phyloP scores from a whole-genome alignment of 768 basidiomycete genomes.

The Termitomyces sp. region DNA sequence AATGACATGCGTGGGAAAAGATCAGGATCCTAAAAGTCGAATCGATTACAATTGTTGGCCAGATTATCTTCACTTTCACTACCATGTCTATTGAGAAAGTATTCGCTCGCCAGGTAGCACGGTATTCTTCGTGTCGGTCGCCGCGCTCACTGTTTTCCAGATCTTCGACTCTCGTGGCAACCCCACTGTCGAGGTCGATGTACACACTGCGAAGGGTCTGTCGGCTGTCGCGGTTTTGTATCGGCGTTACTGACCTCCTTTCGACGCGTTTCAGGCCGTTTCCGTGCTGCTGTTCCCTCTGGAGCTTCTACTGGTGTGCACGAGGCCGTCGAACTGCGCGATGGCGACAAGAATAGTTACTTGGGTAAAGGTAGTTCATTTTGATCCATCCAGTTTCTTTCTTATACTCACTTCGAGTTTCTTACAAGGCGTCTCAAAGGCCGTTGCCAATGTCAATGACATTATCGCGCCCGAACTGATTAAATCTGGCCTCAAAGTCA shows the following conservation, averaged over 20 bases:
- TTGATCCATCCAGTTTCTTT: slow-evolving; percentile 3
- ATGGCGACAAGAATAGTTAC: slow-evolving; percentile 88
- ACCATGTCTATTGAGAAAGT: slow-evolving; percentile 90
- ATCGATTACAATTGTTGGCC: slow-evolving; percentile 24
- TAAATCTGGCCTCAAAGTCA: slow-evolving; percentile 77
- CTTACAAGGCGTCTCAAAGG: slow-evolving; percentile 79
- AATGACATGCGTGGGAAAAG: slow-evolving; percentile 34
- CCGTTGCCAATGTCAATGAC: slow-evolving; percentile 91
- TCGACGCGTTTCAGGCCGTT: slow-evolving; percentile 56
- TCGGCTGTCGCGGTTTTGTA: background rate
- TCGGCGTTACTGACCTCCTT: background rate
- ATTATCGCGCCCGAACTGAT: slow-evolving; percentile 86
- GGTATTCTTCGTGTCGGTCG: slow-evolving; percentile 5
- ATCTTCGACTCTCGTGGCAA: slow-evolving; percentile 99
- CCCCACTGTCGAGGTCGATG: slow-evolving; percentile 93
- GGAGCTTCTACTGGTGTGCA: slow-evolving; percentile 98
- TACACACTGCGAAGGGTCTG: slow-evolving; percentile 80
- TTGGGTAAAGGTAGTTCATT: slow-evolving; percentile 79
- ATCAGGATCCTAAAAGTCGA: slow-evolving; percentile 29
- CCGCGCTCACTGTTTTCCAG: slow-evolving; percentile 34
- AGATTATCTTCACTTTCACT: slow-evolving; percentile 19
- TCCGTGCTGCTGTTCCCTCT: slow-evolving; percentile 93
- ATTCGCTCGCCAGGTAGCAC: slow-evolving; percentile 80
- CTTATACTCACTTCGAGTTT: slow-evolving; percentile 4
- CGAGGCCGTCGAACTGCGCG: slow-evolving; percentile 98